These are phyloP conservation scores for Teunomyces kruisii DNA, from an alignment of 805 yeast genomes.

Conservation along the genomic window DNA sequence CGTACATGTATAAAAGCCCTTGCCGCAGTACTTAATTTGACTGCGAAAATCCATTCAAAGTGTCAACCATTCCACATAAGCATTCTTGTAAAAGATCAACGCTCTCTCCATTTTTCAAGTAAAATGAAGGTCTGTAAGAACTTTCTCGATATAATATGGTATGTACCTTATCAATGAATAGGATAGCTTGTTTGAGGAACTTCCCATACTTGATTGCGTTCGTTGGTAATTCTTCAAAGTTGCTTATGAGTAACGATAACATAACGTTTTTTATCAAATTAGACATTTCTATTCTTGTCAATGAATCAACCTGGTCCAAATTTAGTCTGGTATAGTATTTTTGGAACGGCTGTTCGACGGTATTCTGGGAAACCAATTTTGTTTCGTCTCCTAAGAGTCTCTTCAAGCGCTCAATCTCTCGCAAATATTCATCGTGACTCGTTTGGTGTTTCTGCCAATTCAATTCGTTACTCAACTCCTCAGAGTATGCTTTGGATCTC, in stretches of 20 bases:
- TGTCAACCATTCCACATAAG: constrained; percentile 24
- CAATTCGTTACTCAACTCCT: constrained; percentile 1
- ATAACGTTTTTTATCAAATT: constrained; percentile 34
- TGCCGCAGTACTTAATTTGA: constrained; percentile 3
- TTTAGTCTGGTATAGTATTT: constrained; percentile 24
- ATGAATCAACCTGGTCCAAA: constrained; percentile 28
- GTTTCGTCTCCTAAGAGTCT: constrained; percentile 16
- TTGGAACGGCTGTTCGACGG: constrained; percentile 21
- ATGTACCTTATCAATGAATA: constrained; percentile 36
- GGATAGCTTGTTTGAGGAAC: constrained; percentile 21
- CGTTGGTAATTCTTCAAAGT: constrained; percentile 26
- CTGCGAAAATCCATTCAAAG: neutral
- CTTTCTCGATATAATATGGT: constrained; percentile 20
- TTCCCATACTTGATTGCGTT: constrained; percentile 27
- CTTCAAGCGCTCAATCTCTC: constrained; percentile 4
- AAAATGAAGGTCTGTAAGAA: constrained; percentile 26
- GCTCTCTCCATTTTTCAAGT: constrained; percentile 18
- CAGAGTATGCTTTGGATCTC: neutral
- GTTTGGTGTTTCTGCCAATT: neutral
- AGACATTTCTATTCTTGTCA: constrained; percentile 26
- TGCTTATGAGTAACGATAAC: constrained; percentile 33
- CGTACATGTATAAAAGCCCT: neutral
- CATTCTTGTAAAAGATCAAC: constrained; percentile 20
- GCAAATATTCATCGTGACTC: neutral
- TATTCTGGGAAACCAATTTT: constrained; percentile 13